Conservation (phyloP, 2,329 filamentous ascomycete species). For the Alternaria metachromatica region DNA sequence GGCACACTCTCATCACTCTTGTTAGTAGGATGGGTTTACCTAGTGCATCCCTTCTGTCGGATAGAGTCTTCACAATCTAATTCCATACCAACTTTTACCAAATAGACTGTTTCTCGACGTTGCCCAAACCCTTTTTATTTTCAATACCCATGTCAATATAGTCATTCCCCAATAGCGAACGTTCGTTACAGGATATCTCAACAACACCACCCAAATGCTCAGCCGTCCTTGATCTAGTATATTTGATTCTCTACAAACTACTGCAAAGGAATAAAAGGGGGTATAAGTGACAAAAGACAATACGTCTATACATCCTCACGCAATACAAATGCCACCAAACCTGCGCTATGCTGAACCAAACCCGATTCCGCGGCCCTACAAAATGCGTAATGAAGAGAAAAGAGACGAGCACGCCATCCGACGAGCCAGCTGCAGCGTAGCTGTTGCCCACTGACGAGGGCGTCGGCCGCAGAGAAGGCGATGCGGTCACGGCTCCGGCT, state of each 20-base stretch:
- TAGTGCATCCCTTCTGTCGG: neutral
- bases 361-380: slow-evolving; percentile 11
- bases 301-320: slow-evolving; percentile 15
- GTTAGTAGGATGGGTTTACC: neutral
- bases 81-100: neutral
- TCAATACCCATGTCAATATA: neutral
- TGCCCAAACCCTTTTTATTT: neutral
- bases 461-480: neutral
- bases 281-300: slow-evolving; percentile 20
- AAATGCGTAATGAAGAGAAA: slow-evolving; percentile 13
- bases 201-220: neutral
- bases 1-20: neutral
- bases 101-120: neutral
- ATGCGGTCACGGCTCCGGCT: neutral
- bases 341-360: slow-evolving; percentile 16
- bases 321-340: slow-evolving; percentile 20
- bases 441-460: neutral
- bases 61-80: neutral
- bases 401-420: slow-evolving; percentile 10
- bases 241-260: neutral
- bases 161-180: neutral
- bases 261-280: slow-evolving; percentile 15
- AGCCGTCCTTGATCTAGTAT: neutral
- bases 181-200: neutral
- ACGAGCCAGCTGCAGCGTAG: neutral